These are phyloP conservation scores for Talaromyces nanjingensis DNA, from an alignment of 495 filamentous ascomycete species.

Conservation along the genomic window DNA sequence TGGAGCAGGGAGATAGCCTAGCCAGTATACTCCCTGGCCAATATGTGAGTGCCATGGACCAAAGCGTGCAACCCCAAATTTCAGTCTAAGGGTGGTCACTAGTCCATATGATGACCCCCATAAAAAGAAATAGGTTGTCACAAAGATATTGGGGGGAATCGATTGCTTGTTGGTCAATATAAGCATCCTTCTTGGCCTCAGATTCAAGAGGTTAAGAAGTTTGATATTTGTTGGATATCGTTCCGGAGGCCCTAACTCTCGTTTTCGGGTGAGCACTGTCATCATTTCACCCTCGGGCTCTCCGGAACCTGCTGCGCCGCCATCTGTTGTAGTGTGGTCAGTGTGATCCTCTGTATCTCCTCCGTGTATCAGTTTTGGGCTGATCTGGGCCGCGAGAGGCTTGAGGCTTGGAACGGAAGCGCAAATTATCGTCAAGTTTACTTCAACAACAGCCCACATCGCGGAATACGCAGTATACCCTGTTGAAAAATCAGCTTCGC, in stretches of 20 bases:
- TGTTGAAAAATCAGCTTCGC: background rate
- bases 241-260: background rate
- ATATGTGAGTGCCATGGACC: slow-evolving; percentile 20
- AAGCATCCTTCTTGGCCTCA: slow-evolving; percentile 61
- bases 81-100: slow-evolving; percentile 53
- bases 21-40: slow-evolving; percentile 27
- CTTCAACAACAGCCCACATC: slow-evolving; percentile 92
- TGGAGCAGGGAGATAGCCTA: slow-evolving; percentile 54
- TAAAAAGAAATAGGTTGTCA: slow-evolving; percentile 56
- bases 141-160: slow-evolving; percentile 36
- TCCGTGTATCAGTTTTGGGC: slow-evolving; percentile 35
- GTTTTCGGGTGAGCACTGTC: background rate
- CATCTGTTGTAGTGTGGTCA: slow-evolving; percentile 9
- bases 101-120: slow-evolving; percentile 70
- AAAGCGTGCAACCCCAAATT: slow-evolving; percentile 27
- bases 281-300: slow-evolving; percentile 3
- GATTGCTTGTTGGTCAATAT: slow-evolving; percentile 31
- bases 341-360: slow-evolving; percentile 57
- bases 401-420: slow-evolving; percentile 85
- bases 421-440: slow-evolving; percentile 82
- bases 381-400: slow-evolving; percentile 66
- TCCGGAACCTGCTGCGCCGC: background rate
- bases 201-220: slow-evolving; percentile 46
- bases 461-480: slow-evolving; percentile 73
- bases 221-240: slow-evolving; percentile 16